phyloP scores from a whole-genome alignment of 768 basidiomycete genomes.

The Kwoniella europaea region DNA sequence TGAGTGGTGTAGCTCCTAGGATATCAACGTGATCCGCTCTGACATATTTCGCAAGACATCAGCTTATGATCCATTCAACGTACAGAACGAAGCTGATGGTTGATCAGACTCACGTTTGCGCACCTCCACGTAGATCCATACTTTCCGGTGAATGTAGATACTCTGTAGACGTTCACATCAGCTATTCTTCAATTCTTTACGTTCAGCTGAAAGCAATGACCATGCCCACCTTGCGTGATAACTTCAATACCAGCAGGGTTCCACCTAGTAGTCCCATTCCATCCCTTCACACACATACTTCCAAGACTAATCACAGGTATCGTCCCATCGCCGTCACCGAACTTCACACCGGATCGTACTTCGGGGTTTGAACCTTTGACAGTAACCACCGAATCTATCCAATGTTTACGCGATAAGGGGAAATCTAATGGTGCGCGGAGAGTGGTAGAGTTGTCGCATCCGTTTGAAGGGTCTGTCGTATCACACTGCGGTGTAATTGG shows the following conservation, averaged over 20 bases:
- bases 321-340: constrained; percentile 96
- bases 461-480: constrained; percentile 57
- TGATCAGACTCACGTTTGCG: constrained; percentile 67
- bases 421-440: constrained; percentile 64
- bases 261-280: constrained; percentile 80
- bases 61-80: not conserved
- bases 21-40: constrained; percentile 80
- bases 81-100: not conserved
- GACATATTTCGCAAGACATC: not conserved
- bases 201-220: not conserved
- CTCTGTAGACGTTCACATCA: constrained; percentile 29
- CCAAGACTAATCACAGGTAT: constrained; percentile 62
- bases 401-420: constrained; percentile 67
- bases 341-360: constrained; percentile 80
- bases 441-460: constrained; percentile 60
- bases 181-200: not conserved
- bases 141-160: constrained; percentile 72
- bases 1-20: constrained; percentile 75
- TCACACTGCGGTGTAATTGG: constrained; percentile 57
- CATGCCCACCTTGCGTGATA: constrained; percentile 71
- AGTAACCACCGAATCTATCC: constrained; percentile 85
- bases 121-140: constrained; percentile 81
- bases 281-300: constrained; percentile 96
- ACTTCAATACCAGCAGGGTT: constrained; percentile 89
- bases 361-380: constrained; percentile 62